These are phyloP conservation scores for Melastoma malabathricum DNA, from an alignment of 345 rosid genomes.

Conservation along the genomic window DNA sequence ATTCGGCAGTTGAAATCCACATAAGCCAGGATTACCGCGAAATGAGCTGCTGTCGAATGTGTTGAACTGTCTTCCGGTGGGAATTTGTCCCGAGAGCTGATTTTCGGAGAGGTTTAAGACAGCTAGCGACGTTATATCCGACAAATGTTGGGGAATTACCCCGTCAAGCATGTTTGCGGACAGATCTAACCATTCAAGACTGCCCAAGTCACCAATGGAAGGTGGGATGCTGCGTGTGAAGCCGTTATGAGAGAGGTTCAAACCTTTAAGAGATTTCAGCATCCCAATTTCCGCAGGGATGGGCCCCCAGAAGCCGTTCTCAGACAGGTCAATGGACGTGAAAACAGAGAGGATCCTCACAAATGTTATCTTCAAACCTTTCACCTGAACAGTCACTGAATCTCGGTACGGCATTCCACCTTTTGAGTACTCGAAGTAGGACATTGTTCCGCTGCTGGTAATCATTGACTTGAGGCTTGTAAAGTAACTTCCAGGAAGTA, in stretches of 20 bases:
- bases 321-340: slow-evolving; percentile 11
- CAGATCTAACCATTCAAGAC: slow-evolving; percentile 7
- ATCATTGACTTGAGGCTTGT: background rate
- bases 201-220: slow-evolving; percentile 3
- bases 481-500: slow-evolving; percentile 2
- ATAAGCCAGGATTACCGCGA: slow-evolving; percentile 8
- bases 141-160: background rate
- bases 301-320: slow-evolving; percentile 12
- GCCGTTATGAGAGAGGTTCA: slow-evolving; percentile 16
- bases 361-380: slow-evolving; percentile 4
- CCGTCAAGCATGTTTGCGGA: slow-evolving; percentile 1
- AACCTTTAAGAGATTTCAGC: slow-evolving; percentile 8
- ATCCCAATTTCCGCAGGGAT: slow-evolving; percentile 12
- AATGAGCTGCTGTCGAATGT: slow-evolving; percentile 6
- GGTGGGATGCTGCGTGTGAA: slow-evolving; percentile 4
- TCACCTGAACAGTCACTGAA: background rate
- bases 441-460: background rate
- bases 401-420: background rate
- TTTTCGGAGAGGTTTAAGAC: slow-evolving; percentile 8
- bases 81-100: slow-evolving; percentile 7
- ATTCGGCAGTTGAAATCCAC: slow-evolving; percentile 8
- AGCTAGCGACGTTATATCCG: background rate
- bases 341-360: background rate
- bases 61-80: slow-evolving; percentile 9
- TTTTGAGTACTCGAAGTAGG: background rate